phyloP scores from a whole-genome alignment of 257 asterid species.

The Scutellaria galericulata region DNA sequence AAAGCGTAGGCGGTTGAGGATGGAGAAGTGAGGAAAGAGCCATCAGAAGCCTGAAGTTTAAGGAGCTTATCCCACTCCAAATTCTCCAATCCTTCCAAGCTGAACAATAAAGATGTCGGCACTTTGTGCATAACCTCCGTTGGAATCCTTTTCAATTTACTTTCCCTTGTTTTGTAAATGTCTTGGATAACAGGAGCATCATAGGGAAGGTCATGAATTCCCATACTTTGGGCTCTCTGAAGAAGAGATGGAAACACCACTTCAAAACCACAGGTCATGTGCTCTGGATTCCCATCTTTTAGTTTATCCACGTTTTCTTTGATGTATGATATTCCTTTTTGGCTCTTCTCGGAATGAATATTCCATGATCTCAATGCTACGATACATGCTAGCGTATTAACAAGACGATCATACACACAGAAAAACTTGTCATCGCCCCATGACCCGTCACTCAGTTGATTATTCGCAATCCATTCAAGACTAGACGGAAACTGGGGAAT shows the following conservation, averaged over 20 bases:
- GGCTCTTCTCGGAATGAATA: constrained; percentile 24
- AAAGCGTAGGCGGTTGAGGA: constrained; percentile 61
- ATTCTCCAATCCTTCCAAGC: constrained; percentile 56
- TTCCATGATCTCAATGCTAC: constrained; percentile 53
- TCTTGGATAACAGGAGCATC: constrained; percentile 33
- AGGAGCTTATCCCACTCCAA: constrained; percentile 59
- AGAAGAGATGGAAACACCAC: constrained; percentile 47
- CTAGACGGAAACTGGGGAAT: constrained; percentile 46
- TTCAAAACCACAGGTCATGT: constrained; percentile 53
- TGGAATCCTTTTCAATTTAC: constrained; percentile 44
- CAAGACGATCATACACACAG: constrained; percentile 39
- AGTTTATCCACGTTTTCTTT: constrained; percentile 40
- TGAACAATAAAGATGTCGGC: constrained; percentile 48
- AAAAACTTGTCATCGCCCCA: constrained; percentile 46
- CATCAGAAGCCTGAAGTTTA: constrained; percentile 48
- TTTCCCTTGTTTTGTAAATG: background rate
- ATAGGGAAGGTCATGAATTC: constrained; percentile 32
- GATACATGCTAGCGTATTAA: constrained; percentile 54
- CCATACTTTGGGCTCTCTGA: constrained; percentile 40
- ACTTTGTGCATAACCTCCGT: constrained; percentile 48
- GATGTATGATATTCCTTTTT: constrained; percentile 39
- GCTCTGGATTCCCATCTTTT: constrained; percentile 33
- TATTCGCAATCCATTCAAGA: constrained; percentile 43
- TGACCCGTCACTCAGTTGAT: constrained; percentile 57
- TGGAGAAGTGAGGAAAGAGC: constrained; percentile 64